Conservation (phyloP, 2,329 filamentous ascomycete species). For the Talaromyces marneffei region DNA sequence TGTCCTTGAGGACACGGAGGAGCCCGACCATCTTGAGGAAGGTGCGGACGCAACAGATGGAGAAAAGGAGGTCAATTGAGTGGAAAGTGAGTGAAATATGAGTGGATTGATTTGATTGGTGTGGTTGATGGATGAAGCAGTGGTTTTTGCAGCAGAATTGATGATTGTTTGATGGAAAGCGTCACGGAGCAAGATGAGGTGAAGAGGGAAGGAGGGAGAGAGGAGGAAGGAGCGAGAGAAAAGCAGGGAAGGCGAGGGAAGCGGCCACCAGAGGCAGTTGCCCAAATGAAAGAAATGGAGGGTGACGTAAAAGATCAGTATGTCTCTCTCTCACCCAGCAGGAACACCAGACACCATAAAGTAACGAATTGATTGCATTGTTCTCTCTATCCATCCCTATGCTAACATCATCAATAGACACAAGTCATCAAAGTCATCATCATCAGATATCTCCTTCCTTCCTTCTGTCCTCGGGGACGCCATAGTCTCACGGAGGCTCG, state of each 20-base stretch:
- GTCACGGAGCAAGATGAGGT: slow-evolving; percentile 7
- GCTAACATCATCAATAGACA: not conserved
- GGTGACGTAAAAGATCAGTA: not conserved
- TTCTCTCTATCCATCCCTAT: not conserved
- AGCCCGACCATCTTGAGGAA: not conserved
- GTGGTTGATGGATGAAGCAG: not conserved
- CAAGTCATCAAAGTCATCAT: not conserved
- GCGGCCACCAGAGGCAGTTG: not conserved
- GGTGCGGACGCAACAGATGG: not conserved
- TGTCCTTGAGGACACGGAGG: not conserved
- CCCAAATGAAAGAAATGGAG: not conserved
- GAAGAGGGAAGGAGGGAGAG: not conserved
- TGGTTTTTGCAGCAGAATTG: not conserved
- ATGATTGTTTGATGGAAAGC: not conserved
- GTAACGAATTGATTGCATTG: not conserved
- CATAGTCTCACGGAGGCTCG: not conserved
- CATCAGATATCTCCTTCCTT: not conserved
- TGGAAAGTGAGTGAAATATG: not conserved
- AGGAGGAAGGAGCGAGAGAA: slow-evolving; percentile 6
- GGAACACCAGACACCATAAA: not conserved
- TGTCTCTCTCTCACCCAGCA: not conserved
- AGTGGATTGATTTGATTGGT: not conserved
- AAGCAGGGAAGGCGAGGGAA: not conserved
- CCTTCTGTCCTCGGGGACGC: not conserved
- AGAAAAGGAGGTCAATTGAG: not conserved